Evolutionary conservation across 2,329 filamentous ascomycete genomes (phyloP), one percentile per base, ranked within the genome.

Genomic region (Penicillium sp.): DNA sequence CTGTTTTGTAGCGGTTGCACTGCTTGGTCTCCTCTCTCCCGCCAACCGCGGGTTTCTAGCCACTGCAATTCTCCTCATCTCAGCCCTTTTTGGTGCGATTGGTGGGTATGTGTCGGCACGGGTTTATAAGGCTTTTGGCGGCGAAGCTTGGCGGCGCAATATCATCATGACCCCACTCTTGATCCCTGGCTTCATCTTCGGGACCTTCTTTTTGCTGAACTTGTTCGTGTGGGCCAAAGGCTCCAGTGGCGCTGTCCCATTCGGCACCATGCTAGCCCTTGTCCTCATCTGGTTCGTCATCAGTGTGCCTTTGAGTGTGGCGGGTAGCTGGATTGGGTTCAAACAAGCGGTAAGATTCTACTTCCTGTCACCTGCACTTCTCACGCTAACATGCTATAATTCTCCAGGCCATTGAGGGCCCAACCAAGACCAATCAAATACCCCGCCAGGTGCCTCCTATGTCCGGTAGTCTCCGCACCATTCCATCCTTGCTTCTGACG

Each of bases 211-310:
- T 77, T 73, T 95, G 29, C 78, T 98, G 41, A 89, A 98, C 64
- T 76, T 98, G 30, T 95, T 98, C 71, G 80, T 98, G 28, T 96
- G 92, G 88, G 87, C 85, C 28, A 88, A 94, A 56, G 74, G 82
- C 39, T 93, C 90, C 2, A 93, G 87, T 15, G 92, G 92, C 15
- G 92, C 92, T 6, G 92, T 98, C 2, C 92, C 92, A 0, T 93
- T 98, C 59, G 87, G 84, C 2, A 98, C 92, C 7, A 98, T 98
- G 92, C 74, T 98, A 29, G 84, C 94, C 38, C 81, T 96, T 41
- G 76, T 98, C 31, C 75, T 77, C 47, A 95, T 98, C 58, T 98
- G 92, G 92, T 98, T 98, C 67, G 62, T 95, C 59, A 94, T 98
- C 61, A 95, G 87, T 25, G 84, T 96, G 2, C 92, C 92, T 5